Base-by-base conservation (phyloP, 805 yeast species). In the Sugiyamaella americana region DNA sequence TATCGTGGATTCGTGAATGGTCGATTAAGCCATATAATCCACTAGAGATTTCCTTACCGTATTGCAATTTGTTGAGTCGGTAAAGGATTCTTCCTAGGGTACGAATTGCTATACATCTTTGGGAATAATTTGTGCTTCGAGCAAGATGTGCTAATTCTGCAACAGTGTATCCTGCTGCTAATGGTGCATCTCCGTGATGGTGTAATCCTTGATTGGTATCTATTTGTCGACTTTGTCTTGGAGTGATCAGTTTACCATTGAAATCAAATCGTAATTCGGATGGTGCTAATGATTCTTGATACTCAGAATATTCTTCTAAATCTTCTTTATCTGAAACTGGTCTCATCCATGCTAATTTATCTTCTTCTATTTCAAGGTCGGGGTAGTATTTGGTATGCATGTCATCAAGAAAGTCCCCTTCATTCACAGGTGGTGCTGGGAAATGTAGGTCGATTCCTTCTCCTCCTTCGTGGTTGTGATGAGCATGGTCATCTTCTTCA, bases 281-380 rank as follows among this genome's bases (percentile, higher is more conserved):
- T 3, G 72, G 68, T 4, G 63, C 59, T 1, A 69, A 52, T 2
- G 64, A 54, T 11, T 52, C 58, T 30, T 50, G 60, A 65, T 54
- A 75, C 73, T 62, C 76, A 68, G 20, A 73, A 68, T 67, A 68
- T 44, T 66, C 65, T 20, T 51, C 48, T 13, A 26, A 8, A 41
- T 64, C 68, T 44, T 67, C 70, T 5, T 56, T 58, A 3, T 52
- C 62, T 11, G 57, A 70, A 0, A 82, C 76, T 2, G 85, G 80
- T 48, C 82, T 75, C 96, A 89, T 89, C 99, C 99, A 93, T 49
- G 88, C 84, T 47, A 93, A 64, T 56, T 86, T 84, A 36, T 78
- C 80, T 0, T 86, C 76, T 54, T 93, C 95, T 41, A 72, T 79
- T 1, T 96, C 96, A 43, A 93, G 69, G 54, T 88, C 91, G 1